These are phyloP conservation scores for Ustilago tritici DNA, from an alignment of 1,284 basidiomycete genomes.

Conservation along the genomic window DNA sequence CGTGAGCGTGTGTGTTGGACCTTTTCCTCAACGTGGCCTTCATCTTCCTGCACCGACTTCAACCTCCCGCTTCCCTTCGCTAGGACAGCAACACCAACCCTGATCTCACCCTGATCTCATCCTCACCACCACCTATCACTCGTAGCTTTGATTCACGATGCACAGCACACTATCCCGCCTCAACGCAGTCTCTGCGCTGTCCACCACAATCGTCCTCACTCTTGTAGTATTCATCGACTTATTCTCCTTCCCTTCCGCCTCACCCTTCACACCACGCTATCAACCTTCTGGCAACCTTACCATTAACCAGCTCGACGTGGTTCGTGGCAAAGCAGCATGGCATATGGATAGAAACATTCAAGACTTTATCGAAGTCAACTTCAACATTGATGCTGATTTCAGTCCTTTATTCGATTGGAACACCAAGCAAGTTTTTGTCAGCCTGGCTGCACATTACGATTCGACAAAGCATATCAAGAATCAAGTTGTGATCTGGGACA, in stretches of 20 bases:
- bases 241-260: slow-evolving; percentile 7
- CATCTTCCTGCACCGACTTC: background rate
- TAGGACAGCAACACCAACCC: too few relatives aligned
- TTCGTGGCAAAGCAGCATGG: slow-evolving; percentile 41
- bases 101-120: background rate
- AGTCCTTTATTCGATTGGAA: slow-evolving; percentile 89
- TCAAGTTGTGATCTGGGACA: slow-evolving; percentile 89
- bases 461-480: slow-evolving; percentile 73
- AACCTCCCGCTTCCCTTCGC: background rate
- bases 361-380: slow-evolving; percentile 55
- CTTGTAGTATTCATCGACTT: slow-evolving; percentile 71
- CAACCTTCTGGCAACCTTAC: slow-evolving; percentile 74
- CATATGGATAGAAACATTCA: slow-evolving; percentile 60
- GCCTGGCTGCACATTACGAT: slow-evolving; percentile 52
- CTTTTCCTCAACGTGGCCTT: slow-evolving; percentile 12
- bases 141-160: slow-evolving; percentile 11
- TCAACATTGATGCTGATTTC: slow-evolving; percentile 75
- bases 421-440: slow-evolving; percentile 88
- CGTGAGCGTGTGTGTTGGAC: slow-evolving; percentile 1
- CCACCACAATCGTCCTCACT: slow-evolving; percentile 74
- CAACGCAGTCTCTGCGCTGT: slow-evolving; percentile 78
- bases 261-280: slow-evolving; percentile 37
- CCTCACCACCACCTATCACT: background rate
- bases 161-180: slow-evolving; percentile 75
- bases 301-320: slow-evolving; percentile 75